Conservation (phyloP, 352 stramenopile species). For the Poterioochromonas sp. region DNA sequence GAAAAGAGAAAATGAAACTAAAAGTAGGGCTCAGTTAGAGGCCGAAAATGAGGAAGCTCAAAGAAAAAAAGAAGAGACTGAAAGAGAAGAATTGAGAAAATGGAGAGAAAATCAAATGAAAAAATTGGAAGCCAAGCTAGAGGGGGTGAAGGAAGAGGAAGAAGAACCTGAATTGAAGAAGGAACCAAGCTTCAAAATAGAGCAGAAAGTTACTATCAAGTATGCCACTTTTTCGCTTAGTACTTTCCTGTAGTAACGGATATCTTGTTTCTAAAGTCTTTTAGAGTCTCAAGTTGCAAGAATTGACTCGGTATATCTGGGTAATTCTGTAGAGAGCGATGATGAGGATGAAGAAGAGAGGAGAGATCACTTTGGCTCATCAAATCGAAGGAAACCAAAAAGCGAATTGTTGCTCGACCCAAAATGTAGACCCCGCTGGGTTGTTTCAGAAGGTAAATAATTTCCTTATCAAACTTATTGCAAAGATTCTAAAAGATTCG, state of each 20-base stretch:
- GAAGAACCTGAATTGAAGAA: too few relatives aligned
- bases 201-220: too few relatives aligned
- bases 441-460: not conserved
- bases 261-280: too few relatives aligned
- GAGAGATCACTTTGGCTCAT: too few relatives aligned
- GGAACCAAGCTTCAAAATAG: too few relatives aligned
- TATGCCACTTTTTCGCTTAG: too few relatives aligned
- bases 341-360: not conserved
- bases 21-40: not conserved
- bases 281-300: not conserved
- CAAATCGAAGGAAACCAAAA: too few relatives aligned
- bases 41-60: not conserved
- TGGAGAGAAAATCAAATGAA: not conserved
- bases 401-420: not conserved
- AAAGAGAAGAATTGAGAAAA: not conserved
- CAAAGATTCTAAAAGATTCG: not conserved
- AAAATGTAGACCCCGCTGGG: not conserved
- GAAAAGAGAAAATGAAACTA: not conserved
- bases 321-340: not conserved
- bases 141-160: too few relatives aligned
- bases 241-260: too few relatives aligned
- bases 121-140: too few relatives aligned
- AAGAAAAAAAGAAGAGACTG: not conserved
- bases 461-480: not conserved
- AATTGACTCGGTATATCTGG: not conserved